Evolutionary conservation across 2,329 filamentous ascomycete species (phyloP), one percentile per base, ranked within the genome.

Genomic region (Apiospora phragmitis): DNA sequence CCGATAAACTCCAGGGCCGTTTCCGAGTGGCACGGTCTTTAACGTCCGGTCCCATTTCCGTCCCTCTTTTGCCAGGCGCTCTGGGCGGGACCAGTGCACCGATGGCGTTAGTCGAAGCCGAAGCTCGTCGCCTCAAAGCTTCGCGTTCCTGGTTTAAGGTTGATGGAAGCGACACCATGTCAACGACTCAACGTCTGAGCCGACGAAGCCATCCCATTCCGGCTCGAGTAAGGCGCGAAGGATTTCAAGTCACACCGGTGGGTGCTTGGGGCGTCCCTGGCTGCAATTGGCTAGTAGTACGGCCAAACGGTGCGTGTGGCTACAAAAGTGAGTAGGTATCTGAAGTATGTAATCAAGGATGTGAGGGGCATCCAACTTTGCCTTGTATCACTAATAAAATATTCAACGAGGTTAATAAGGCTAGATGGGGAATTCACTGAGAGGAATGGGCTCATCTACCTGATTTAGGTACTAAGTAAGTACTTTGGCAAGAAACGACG

Each of bases 111-210:
- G 29, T 35, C 18, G 29, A 59, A 35, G 51, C 29, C 47, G 47
- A 49, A 24, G 51, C 29, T 59, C 55, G 29, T 62, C 14, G 55
- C 55, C 55, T 62, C 55, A 62, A 62, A 62, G 55, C 55, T 62
- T 62, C 55, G 55, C 29, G 8, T 62, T 38, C 55, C 5, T 62
- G 55, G 24, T 62, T 62, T 62, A 62, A 62, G 55, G 55, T 62
- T 62, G 55, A 21, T 62, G 55, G 55, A 62, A 62, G 55, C 55
- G 55, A 62, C 55, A 62, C 29, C 55, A 3, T 62, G 51, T n/a
- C 29, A 59, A 59, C 51, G 51, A 35, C 29, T 18, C 55, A 62
- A 62, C 55, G 55, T 62, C 55, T 62, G 55, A 38, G 55, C 14
- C 29, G 32, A 38, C 18, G 3, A 38, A 62, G 55, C 35, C 4